These are phyloP conservation scores for Daldinia bambusicola DNA, from an alignment of 495 filamentous ascomycete genomes.

Conservation along the genomic window DNA sequence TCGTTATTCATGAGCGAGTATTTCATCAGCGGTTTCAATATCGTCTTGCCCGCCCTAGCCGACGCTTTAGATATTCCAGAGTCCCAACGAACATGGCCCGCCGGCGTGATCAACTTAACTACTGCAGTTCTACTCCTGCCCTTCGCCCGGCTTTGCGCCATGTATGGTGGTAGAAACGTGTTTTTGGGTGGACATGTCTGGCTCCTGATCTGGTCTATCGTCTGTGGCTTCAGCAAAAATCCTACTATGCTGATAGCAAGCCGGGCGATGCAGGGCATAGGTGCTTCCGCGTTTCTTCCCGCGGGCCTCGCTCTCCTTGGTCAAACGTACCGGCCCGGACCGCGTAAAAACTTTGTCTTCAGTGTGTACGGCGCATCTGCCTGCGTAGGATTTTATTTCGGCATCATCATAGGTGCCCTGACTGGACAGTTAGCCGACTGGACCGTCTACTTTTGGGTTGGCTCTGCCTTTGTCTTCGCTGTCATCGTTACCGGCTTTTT, in stretches of 20 bases:
- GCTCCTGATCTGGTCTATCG: conserved; percentile 76
- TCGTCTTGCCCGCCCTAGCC: conserved; percentile 76
- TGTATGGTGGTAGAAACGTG: conserved; percentile 78
- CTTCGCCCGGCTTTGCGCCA: conserved; percentile 80
- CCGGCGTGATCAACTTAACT: conserved; percentile 79
- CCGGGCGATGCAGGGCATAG: conserved; percentile 82
- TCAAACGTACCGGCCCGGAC: conserved; percentile 82
- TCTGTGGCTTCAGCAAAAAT: conserved; percentile 76
- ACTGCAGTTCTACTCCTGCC: conserved; percentile 79
- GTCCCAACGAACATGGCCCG: conserved; percentile 78
- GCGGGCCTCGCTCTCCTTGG: conserved; percentile 82
- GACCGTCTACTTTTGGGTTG: conserved; percentile 86
- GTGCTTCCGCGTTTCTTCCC: conserved; percentile 80
- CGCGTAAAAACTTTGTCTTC: conserved; percentile 87
- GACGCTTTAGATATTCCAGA: conserved; percentile 71
- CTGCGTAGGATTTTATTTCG: conserved; percentile 80
- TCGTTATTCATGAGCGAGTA: conserved; percentile 83
- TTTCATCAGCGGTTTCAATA: conserved; percentile 87
- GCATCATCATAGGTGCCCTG: conserved; percentile 82
- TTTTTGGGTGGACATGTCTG: conserved; percentile 76
- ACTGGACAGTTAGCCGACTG: conserved; percentile 71
- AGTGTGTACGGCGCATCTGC: conserved; percentile 82
- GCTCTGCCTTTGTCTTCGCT: conserved; percentile 61
- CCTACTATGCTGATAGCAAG: conserved; percentile 78
- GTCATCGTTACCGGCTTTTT: conserved; percentile 65